A percentile compares a stretch with the other conserved stretches of the same genome.
phyloP scores from a whole-genome alignment of 345 rosid genomes.

The Citrus hindsii region DNA sequence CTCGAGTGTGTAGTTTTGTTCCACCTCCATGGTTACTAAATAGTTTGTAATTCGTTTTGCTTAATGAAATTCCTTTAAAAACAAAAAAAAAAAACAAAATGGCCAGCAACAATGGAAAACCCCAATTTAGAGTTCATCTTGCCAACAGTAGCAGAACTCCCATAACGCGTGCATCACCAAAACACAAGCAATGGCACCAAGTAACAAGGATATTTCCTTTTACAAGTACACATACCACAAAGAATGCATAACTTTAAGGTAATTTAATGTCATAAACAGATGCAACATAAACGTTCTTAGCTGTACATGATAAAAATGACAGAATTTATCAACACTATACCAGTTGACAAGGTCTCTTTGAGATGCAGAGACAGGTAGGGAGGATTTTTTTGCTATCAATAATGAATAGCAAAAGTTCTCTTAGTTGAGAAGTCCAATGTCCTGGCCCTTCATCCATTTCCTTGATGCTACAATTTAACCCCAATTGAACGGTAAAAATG shows the following conservation, averaged over 20 bases:
- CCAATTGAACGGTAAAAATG: too few relatives aligned
- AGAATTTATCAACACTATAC: conserved; percentile 21
- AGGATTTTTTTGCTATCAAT: conserved; percentile 46
- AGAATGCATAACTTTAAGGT: too few relatives aligned
- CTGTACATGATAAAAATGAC: background rate
- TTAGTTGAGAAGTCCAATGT: conserved; percentile 69
- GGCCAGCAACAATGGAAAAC: conserved; percentile 70
- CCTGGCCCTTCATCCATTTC: conserved; percentile 28
- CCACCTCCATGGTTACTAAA: too few relatives aligned
- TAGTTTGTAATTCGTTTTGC: too few relatives aligned
- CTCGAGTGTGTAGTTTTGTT: too few relatives aligned
- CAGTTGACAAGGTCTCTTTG: conserved; percentile 33
- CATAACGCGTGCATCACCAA: conserved; percentile 68
- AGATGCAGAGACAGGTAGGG: conserved; percentile 33
- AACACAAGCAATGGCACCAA: conserved; percentile 62
- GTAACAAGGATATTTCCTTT: conserved; percentile 5
- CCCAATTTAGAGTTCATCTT: conserved; percentile 60
- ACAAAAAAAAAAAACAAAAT: conserved; percentile 50
- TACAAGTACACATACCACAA: too few relatives aligned
- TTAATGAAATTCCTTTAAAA: too few relatives aligned
- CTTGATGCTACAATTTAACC: conserved; percentile 29
- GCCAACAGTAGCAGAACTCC: conserved; percentile 48
- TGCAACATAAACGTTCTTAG: too few relatives aligned
- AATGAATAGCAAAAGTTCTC: conserved; percentile 43
- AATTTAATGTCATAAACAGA: too few relatives aligned